Evolutionary conservation across 768 basidiomycete genomes (phyloP), one percentile per base, ranked within the genome.

Genomic region (Boletus eberwhitei): DNA sequence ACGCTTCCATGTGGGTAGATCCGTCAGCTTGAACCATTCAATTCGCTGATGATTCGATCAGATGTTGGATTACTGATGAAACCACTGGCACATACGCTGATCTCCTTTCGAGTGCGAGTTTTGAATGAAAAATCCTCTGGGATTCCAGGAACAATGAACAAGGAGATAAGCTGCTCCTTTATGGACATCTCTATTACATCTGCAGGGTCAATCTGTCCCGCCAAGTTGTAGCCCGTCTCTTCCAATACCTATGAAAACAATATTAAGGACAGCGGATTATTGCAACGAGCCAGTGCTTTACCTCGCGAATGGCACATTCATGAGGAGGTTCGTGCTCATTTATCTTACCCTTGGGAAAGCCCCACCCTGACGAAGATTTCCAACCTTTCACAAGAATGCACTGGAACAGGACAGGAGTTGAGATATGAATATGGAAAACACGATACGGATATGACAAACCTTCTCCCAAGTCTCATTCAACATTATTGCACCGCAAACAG

Each of bases 341-440:
- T 71, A 98, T 98, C 75, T 99, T 99, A n/a, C 97, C 97, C 69
- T 96, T 91, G 8, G 97, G 97, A 72, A 98, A 99, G n/a, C 93
- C 89, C 97, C 97, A 99, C 8, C 93, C 92, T 2, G 97, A 90
- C 19, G 88, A 90, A 35, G 92, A 85, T 71, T 97, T 98, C 93
- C 93, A 98, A 8, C 97, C 97, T 73, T 97, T 94, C 54, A 99
- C 97, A 55, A 99, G 81, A n/a, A 99, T 79, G 66, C 92, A 94
- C 95, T 98, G 48, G 46, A 52, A 35, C 29, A 41, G 52, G 58
- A 55, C 53, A 21, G 19, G 32, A 39, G 53, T 57, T 39, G 52
- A 53, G 42, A 63, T 49, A 47, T 50, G 50, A 50, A 63, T 49
- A 47, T 50, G 50, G 50, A 43, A 55, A 40, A 48, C 16, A 22